Conservation (phyloP, 331 rosid genomes). For the Acacia concinna region DNA sequence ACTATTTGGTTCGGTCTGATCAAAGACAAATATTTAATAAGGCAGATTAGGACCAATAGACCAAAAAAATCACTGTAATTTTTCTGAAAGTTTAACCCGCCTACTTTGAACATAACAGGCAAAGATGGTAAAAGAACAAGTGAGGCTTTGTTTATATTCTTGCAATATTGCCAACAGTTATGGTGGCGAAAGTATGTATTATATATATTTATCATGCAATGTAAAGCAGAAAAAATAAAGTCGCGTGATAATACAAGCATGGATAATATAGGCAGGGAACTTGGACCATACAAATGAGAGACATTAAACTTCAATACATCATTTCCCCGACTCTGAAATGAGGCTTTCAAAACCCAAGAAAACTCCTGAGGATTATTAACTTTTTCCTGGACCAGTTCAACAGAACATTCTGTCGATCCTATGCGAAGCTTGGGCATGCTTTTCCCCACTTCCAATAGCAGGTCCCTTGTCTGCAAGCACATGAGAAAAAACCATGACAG, state of each 20-base stretch:
- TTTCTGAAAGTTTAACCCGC: neutral
- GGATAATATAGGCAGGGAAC: constrained; percentile 22
- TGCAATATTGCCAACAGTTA: neutral
- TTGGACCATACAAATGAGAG: constrained; percentile 74
- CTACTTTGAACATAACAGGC: neutral
- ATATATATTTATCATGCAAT: constrained; percentile 19
- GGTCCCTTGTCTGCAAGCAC: constrained; percentile 61
- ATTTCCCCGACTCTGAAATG: constrained; percentile 61
- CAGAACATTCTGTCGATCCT: constrained; percentile 54
- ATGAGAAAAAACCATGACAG: constrained; percentile 38
- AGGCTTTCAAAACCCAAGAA: constrained; percentile 65
- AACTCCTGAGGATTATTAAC: constrained; percentile 79
- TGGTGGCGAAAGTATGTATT: neutral
- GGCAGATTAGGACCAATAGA: neutral
- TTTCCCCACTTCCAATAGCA: constrained; percentile 59
- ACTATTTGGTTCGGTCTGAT: neutral
- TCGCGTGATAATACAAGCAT: neutral
- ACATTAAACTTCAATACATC: constrained; percentile 58
- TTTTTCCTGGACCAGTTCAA: constrained; percentile 69
- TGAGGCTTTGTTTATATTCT: neutral
- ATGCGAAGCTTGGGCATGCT: constrained; percentile 49
- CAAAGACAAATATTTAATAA: neutral
- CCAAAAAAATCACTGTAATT: neutral
- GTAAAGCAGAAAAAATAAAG: constrained; percentile 3
- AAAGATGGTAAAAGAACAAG: neutral